Base-by-base conservation (phyloP, 768 basidiomycete species). In the Suillus variegatus region DNA sequence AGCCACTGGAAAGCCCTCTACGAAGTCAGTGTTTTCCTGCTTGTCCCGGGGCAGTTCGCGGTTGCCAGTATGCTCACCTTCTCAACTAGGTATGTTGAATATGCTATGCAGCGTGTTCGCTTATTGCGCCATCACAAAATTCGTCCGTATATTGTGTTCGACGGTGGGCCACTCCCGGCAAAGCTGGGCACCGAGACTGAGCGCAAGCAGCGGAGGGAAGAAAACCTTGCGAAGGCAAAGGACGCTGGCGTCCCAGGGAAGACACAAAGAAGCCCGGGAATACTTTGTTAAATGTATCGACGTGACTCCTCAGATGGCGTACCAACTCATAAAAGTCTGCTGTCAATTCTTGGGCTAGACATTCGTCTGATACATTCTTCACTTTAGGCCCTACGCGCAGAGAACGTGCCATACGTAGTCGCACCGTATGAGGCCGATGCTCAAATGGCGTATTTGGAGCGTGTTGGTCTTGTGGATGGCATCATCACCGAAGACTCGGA, bases 381-480 rank as follows among this genome's bases (percentile, higher is more conserved):
- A 14, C n/a, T 64, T 12, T 69, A 99, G 96, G 96, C 93, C 13
- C 82, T 99, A 40, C 85, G 85, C 57, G 92, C 91, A 13, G 96
- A 97, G 73, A 78, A 80, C 20, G 85, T 99, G 9, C 75, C 84
- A 22, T 97, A 97, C 73, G 81, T 99, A 46, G 97, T 99, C 20
- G 97, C 97, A 5, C 97, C 97, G 0, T 99, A 99, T 76, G 97
- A 99, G 82, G 97, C 97, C 0, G 97, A 99, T 72, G 95, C 97
- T 1, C 97, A 99, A 76, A 85, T 99, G 64, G 91, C 94, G 54
- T 98, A 91, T 77, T 85, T 99, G 52, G 97, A 99, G 73, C 86
- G 86, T 58, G 76, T 81, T 51, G 94, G 94, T 20, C 71, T 92
- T 41, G 93, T 95, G 47, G 91, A 96, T 74, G 97, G 89, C 3